Conservation (phyloP, 176 grass and related monocot genomes). For the Pontederia paniculata region DNA sequence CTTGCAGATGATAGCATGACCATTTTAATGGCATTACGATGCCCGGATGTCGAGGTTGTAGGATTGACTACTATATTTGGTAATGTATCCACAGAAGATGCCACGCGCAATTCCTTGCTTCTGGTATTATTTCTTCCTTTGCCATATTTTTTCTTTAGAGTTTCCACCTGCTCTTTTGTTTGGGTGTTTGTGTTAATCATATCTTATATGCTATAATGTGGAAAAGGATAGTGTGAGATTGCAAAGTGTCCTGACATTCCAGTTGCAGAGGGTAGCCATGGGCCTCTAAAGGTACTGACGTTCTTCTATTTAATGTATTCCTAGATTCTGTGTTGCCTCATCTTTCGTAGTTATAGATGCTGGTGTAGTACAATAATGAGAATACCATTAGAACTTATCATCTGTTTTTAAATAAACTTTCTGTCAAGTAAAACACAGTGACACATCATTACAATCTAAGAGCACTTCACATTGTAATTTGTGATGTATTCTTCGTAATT, state of each 20-base stretch:
- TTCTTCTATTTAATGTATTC: neutral
- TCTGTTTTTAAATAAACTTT: too few species aligned
- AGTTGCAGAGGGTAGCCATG: conserved; percentile 58
- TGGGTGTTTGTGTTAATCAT: neutral
- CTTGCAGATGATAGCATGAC: conserved; percentile 70
- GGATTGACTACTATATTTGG: conserved; percentile 93
- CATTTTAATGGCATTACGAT: conserved; percentile 79
- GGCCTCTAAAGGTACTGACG: conserved; percentile 48
- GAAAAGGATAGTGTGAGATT: conserved; percentile 69
- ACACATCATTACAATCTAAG: too few species aligned
- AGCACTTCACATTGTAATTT: too few species aligned
- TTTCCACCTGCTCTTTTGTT: neutral
- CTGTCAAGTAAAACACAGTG: too few species aligned
- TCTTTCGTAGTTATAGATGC: neutral
- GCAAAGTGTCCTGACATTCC: conserved; percentile 57
- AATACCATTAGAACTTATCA: too few species aligned
- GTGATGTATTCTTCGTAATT: too few species aligned
- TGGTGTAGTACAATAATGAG: too few species aligned
- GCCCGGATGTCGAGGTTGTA: conserved; percentile 37
- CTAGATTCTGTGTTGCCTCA: neutral
- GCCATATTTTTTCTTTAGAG: neutral
- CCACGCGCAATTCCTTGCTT: conserved; percentile 67
- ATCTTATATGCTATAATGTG: conserved; percentile 13
- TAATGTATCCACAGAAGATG: conserved; percentile 48
- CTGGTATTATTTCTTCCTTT: conserved; percentile 34